A percentile compares a stretch with the other conserved stretches of the same genome.
Evolutionary conservation across 2,329 filamentous ascomycete species (phyloP).

Genomic region (Clonostachys byssicola): DNA sequence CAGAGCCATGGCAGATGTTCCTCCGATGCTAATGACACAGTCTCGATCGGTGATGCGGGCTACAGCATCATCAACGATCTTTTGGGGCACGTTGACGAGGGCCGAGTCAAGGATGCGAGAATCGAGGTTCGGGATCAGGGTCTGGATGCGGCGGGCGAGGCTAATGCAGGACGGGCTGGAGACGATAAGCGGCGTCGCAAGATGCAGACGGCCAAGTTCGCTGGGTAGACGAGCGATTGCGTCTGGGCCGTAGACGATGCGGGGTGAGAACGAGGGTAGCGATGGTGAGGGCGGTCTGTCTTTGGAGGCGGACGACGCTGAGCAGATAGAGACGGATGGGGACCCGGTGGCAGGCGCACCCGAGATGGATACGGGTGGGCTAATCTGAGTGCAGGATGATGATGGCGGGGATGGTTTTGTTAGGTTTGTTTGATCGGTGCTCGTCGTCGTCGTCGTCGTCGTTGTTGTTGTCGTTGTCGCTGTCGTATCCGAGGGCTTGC

Average conservation of each 20-base stretch:
- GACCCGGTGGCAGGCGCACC: neutral
- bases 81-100: slow-evolving; percentile 16
- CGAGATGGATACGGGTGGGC: neutral
- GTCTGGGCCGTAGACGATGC: slow-evolving; percentile 26
- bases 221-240: slow-evolving; percentile 21
- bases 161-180: slow-evolving; percentile 29
- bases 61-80: slow-evolving; percentile 18
- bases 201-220: slow-evolving; percentile 22
- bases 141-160: slow-evolving; percentile 23
- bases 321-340: neutral
- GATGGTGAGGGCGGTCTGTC: neutral
- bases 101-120: slow-evolving; percentile 24
- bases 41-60: slow-evolving; percentile 36
- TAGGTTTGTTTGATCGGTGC: neutral
- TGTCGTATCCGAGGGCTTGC: neutral
- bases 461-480: neutral
- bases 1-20: slow-evolving; percentile 57
- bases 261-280: slow-evolving; percentile 13
- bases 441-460: slow-evolving; percentile 1
- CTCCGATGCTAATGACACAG: slow-evolving; percentile 56
- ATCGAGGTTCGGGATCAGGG: slow-evolving; percentile 24
- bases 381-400: neutral
- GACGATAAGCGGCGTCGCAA: slow-evolving; percentile 27
- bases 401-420: neutral
- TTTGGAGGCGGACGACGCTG: neutral